Evolutionary conservation across 2,329 filamentous ascomycete genomes (phyloP).

Genomic region (Plectosphaerella cucumerina): DNA sequence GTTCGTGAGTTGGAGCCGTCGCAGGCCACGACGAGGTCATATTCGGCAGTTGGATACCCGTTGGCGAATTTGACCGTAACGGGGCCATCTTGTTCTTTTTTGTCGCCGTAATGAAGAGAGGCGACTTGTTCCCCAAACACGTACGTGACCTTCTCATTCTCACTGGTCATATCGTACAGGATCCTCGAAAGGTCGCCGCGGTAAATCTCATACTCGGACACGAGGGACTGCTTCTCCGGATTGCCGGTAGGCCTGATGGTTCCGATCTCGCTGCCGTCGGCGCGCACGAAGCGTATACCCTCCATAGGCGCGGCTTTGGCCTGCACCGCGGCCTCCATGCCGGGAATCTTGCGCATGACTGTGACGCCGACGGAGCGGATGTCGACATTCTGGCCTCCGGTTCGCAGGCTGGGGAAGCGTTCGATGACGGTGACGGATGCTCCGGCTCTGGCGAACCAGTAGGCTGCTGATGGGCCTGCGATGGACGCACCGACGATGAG

Average conservation of each 20-base stretch:
- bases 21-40: constrained; percentile 43
- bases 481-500: constrained; percentile 28
- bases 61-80: constrained; percentile 36
- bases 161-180: constrained; percentile 29
- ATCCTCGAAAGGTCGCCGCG: constrained; percentile 44
- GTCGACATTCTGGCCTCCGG: constrained; percentile 29
- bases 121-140: constrained; percentile 25
- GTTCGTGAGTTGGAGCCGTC: constrained; percentile 44
- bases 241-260: constrained; percentile 27
- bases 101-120: constrained; percentile 16
- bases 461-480: constrained; percentile 24
- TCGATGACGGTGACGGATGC: constrained; percentile 33
- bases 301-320: constrained; percentile 26
- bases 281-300: constrained; percentile 35
- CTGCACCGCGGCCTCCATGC: constrained; percentile 30
- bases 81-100: constrained; percentile 21
- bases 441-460: neutral
- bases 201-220: constrained; percentile 51
- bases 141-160: constrained; percentile 17
- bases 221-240: constrained; percentile 35
- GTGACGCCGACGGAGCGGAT: constrained; percentile 30
- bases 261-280: constrained; percentile 29
- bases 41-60: constrained; percentile 27
- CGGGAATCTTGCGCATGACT: constrained; percentile 32
- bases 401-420: constrained; percentile 20